Conservation (phyloP, 805 yeast species). For the Kuraishia hungarica region DNA sequence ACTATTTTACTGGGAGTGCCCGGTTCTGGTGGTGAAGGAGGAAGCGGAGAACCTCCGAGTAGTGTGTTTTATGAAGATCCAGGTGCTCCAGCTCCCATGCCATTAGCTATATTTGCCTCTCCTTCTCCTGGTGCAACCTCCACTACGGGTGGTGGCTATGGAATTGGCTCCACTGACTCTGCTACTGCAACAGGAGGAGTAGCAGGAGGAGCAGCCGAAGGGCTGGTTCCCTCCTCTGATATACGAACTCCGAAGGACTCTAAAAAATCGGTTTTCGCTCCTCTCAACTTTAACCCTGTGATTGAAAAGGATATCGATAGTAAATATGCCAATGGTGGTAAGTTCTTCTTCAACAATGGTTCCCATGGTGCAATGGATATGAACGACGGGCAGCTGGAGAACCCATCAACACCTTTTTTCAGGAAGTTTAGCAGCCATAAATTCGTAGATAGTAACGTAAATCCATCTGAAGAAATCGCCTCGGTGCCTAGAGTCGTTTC, state of each 20-base stretch:
- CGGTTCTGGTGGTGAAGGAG: background rate
- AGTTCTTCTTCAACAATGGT: constrained; percentile 49
- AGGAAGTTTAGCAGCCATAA: background rate
- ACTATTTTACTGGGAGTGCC: background rate
- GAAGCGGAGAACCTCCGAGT: background rate
- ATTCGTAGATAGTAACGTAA: background rate
- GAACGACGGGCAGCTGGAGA: background rate
- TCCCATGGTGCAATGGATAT: background rate
- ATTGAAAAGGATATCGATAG: constrained; percentile 71
- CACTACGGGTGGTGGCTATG: background rate
- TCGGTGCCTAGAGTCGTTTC: too few species aligned
- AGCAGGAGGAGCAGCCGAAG: background rate
- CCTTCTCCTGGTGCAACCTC: constrained; percentile 13
- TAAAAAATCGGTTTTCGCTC: constrained; percentile 65
- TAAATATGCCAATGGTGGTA: constrained; percentile 86
- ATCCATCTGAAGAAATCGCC: background rate
- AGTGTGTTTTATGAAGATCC: constrained; percentile 64
- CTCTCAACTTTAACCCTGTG: constrained; percentile 72
- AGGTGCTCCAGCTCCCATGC: constrained; percentile 72
- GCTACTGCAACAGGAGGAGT: background rate
- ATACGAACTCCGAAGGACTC: constrained; percentile 27
- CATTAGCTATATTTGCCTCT: constrained; percentile 36
- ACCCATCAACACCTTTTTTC: constrained; percentile 6
- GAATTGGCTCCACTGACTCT: background rate
- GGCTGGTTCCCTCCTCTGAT: background rate